Percentiles rank a stretch among this genome's conserved stretches.
phyloP scores from a whole-genome alignment of 2,329 filamentous ascomycete species.

The Nothopassalora personata region DNA sequence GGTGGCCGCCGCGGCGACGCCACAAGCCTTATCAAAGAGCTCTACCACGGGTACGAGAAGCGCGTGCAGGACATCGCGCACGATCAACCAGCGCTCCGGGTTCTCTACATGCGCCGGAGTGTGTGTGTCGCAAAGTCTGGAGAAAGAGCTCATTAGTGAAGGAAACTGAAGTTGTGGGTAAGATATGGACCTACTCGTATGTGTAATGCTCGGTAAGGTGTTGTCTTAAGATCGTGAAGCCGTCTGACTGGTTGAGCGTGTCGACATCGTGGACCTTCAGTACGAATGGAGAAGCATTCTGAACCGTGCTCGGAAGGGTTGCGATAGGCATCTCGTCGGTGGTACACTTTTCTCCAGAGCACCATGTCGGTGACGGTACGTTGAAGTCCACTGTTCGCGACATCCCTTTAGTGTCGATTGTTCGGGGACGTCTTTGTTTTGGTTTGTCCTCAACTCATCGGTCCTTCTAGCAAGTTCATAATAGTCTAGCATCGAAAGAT shows the following conservation, averaged over 20 bases:
- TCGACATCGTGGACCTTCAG: slow-evolving; percentile 40
- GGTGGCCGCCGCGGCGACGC: slow-evolving; percentile 47
- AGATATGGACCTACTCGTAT: slow-evolving; percentile 32
- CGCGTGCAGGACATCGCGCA: slow-evolving; percentile 56
- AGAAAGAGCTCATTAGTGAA: slow-evolving; percentile 36
- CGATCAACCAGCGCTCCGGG: slow-evolving; percentile 44
- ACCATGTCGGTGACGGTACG: neutral
- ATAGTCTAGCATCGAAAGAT: neutral
- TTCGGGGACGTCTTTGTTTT: neutral
- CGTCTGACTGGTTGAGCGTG: slow-evolving; percentile 36
- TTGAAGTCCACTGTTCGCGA: neutral
- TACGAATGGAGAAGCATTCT: slow-evolving; percentile 38
- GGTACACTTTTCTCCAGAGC: neutral
- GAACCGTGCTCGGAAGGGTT: slow-evolving; percentile 8
- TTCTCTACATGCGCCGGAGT: slow-evolving; percentile 29
- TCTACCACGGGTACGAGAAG: slow-evolving; percentile 54
- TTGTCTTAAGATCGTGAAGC: slow-evolving; percentile 40
- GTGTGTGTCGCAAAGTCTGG: slow-evolving; percentile 43
- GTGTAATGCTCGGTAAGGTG: slow-evolving; percentile 38
- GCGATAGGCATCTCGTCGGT: slow-evolving; percentile 12
- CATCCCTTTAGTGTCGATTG: neutral
- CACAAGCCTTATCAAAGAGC: slow-evolving; percentile 51
- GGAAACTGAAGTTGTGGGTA: neutral
- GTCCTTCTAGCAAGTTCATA: neutral
- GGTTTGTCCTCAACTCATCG: neutral